Base-by-base conservation (phyloP, 768 basidiomycete genomes). In the Phylloporus sp. region DNA sequence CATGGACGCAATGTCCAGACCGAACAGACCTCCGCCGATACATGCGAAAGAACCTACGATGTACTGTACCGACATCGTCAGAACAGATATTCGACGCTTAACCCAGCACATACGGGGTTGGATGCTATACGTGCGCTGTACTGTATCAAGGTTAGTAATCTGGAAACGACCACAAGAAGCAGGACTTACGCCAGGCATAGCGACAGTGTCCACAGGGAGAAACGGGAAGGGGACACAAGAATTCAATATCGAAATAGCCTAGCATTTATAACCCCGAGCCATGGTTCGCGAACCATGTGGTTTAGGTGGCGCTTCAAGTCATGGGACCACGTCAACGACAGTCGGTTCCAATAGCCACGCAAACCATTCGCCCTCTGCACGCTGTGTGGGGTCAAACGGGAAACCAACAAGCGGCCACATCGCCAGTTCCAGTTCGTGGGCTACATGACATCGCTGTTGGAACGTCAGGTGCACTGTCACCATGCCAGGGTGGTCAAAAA, bases 1-100 rank as follows among this genome's bases (percentile, higher is more conserved):
- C 86, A 88, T 88, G 63, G 85, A 88, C 60, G 86, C 85, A 62
- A 89, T 87, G 74, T 89, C 87, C 72, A 89, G 65, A 66, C 87
- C 87, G 63, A 88, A 89, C 32, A 89, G 78, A 44, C 84, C 84
- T 58, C 86, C 86, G 32, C 87, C 86, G 55, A 89, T 88, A 65
- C 87, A 89, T 67, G 87, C 86, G 69, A 89, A 89, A 16, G 84
- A 81, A 27, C 87, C 87, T 49, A 88, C 87, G 51, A 88, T 67
- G 66, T 88, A 88, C 86, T 88, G 55, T n/a, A 26, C 20, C n/a
- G 40, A 36, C 7, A n/a, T 22, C 15, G 38, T 66, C 31, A 61
- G 48, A n/a, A 50, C 24, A 24, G 10, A 28, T 12, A n/a, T 42
- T 24, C 0, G 20, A 13, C 13, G 16, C 20, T 18, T 39, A 18